Percentiles rank a stretch among this genome's conserved stretches.
Evolutionary conservation across 495 filamentous ascomycete genomes (phyloP).

Genomic region (Aspergillus steynii): DNA sequence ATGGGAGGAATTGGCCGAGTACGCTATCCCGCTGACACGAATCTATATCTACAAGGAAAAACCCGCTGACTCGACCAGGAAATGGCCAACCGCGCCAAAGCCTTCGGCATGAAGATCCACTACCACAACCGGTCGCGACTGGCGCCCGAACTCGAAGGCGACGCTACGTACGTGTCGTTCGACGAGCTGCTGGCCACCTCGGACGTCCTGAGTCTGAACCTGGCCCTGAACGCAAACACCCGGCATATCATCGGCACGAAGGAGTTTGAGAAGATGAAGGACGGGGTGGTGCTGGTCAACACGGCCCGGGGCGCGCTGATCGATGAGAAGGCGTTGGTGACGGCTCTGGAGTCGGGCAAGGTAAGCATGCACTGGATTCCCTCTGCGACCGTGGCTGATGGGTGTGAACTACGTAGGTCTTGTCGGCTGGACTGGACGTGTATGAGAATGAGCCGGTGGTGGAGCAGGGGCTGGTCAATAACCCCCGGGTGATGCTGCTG

Average conservation of each 20-base stretch:
- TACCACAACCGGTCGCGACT: constrained; percentile 70
- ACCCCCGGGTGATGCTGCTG: constrained; percentile 69
- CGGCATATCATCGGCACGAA: constrained; percentile 65
- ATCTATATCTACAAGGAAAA: not conserved
- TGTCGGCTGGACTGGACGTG: constrained; percentile 71
- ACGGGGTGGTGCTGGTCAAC: constrained; percentile 78
- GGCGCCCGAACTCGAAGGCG: constrained; percentile 49
- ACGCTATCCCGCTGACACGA: constrained; percentile 7
- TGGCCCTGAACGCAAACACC: constrained; percentile 68
- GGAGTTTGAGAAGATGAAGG: constrained; percentile 71
- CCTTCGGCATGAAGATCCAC: constrained; percentile 68
- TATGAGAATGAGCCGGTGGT: constrained; percentile 76
- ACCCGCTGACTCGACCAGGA: constrained; percentile 44
- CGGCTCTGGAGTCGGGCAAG: constrained; percentile 66
- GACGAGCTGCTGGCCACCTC: constrained; percentile 65
- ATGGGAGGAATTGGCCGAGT: constrained; percentile 80
- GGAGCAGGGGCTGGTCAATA: constrained; percentile 68
- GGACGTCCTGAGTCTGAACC: constrained; percentile 77
- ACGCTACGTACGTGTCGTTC: constrained; percentile 67
- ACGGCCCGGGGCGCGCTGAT: constrained; percentile 79
- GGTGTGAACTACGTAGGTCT: constrained; percentile 32
- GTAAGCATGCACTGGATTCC: constrained; percentile 40
- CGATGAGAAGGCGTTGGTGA: constrained; percentile 74
- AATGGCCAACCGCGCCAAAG: constrained; percentile 67
- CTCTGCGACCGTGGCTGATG: constrained; percentile 6